Percentiles rank a stretch among this genome's conserved stretches.
Conservation (phyloP, 2,329 filamentous ascomycete species). For the Gyromitra esculenta region DNA sequence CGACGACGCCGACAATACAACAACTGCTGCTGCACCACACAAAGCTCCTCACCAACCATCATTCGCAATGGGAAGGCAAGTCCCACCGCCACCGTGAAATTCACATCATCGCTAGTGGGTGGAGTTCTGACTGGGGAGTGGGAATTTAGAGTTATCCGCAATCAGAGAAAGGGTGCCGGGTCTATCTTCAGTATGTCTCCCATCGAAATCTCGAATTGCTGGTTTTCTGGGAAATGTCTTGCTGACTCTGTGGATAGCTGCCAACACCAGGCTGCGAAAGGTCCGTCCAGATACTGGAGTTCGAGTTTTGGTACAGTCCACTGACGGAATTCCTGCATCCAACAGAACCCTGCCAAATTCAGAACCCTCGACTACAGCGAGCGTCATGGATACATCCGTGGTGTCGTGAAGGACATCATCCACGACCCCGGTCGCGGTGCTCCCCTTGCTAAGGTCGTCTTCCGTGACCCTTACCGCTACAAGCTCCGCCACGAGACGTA, state of each 20-base stretch:
- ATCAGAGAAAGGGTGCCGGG: slow-evolving; percentile 80
- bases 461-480: slow-evolving; percentile 98
- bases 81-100: slow-evolving; percentile 13
- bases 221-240: background rate
- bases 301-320: slow-evolving; percentile 20
- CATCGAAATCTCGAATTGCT: slow-evolving; percentile 44
- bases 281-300: slow-evolving; percentile 60
- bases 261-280: slow-evolving; percentile 93
- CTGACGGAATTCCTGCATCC: slow-evolving; percentile 40
- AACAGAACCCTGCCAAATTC: slow-evolving; percentile 80
- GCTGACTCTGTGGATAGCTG: slow-evolving; percentile 65
- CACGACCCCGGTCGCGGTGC: slow-evolving; percentile 98
- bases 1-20: slow-evolving; percentile 40
- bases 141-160: slow-evolving; percentile 72
- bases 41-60: slow-evolving; percentile 44
- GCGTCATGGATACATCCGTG: slow-evolving; percentile 96
- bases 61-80: slow-evolving; percentile 55
- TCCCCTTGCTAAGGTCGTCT: slow-evolving; percentile 93
- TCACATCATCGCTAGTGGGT: background rate
- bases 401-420: slow-evolving; percentile 98
- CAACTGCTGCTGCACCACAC: slow-evolving; percentile 35
- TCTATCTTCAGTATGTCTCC: slow-evolving; percentile 76
- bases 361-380: slow-evolving; percentile 95
- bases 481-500: slow-evolving; percentile 93
- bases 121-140: slow-evolving; percentile 57